Evolutionary conservation across 164 flowering plant genomes (phyloP).

Genomic region (Nelumbo lutea): DNA sequence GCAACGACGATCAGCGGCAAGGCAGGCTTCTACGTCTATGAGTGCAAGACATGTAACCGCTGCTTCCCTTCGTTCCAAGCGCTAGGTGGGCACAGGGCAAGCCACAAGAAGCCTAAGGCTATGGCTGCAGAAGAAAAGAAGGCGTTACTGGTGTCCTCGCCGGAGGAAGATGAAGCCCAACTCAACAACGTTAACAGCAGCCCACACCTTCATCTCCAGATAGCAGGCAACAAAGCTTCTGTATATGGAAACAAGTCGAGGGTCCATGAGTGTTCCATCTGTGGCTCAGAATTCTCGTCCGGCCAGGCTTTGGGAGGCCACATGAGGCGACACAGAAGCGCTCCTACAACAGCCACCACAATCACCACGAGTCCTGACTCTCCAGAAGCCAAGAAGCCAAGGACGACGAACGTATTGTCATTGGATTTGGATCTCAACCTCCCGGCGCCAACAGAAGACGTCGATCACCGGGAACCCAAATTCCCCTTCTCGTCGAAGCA

Average conservation of each 20-base stretch:
- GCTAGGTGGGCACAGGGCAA: slow-evolving; percentile 64
- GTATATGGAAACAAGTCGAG: slow-evolving; percentile 16
- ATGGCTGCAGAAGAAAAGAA: slow-evolving; percentile 11
- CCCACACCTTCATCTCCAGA: background rate
- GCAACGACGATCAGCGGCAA: slow-evolving; percentile 15
- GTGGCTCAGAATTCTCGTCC: slow-evolving; percentile 51
- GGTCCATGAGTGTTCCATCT: slow-evolving; percentile 58
- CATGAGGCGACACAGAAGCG: slow-evolving; percentile 53
- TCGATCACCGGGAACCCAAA: slow-evolving; percentile 18
- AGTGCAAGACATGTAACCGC: slow-evolving; percentile 58
- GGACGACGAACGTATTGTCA: slow-evolving; percentile 21
- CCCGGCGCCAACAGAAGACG: slow-evolving; percentile 75
- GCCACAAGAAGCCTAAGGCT: slow-evolving; percentile 49
- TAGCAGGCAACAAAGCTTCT: background rate
- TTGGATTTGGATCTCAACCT: slow-evolving; percentile 92
- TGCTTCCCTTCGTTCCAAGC: slow-evolving; percentile 63
- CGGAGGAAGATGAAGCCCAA: slow-evolving; percentile 6
- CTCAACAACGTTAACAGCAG: slow-evolving; percentile 7
- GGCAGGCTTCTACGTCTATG: slow-evolving; percentile 34
- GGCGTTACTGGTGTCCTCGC: slow-evolving; percentile 2
- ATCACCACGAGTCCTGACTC: background rate
- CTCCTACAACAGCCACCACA: background rate
- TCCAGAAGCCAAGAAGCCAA: slow-evolving; percentile 17
- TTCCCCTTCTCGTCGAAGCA: slow-evolving; percentile 32
- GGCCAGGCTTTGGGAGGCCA: slow-evolving; percentile 74